Evolutionary conservation across 2,329 filamentous ascomycete genomes (phyloP), one percentile per base, ranked within the genome.

Genomic region (Emergomyces pasteurianus): DNA sequence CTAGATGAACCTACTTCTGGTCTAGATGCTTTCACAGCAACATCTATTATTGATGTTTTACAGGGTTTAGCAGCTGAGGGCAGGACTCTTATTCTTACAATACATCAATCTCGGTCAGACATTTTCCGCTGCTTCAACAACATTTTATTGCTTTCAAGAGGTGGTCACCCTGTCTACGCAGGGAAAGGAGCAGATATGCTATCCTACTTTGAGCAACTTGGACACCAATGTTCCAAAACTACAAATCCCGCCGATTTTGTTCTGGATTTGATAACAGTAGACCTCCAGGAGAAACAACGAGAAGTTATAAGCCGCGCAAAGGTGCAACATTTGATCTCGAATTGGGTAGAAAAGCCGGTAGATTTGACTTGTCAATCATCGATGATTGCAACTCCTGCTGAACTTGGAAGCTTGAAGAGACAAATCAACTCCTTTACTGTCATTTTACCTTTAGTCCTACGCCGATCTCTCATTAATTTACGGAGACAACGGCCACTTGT

Each of bases 241-340:
- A 88, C 86, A 0, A 92, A 91, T 64, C 88, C 88, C 0, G 87
- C 88, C 0, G 88, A 92, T 69, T 91, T 89, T 70, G 87, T 86
- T 0, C 78, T 91, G 8, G 88, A 92, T 66, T 78, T 90, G 57
- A 88, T 92, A 58, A 91, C 87, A 0, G 82, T 91, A 28, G 86
- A 91, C 66, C 75, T 91, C 0, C 88, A 90, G 63, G 81, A 86
- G 47, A 83, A 81, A 38, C 74, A 79, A 1, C 78, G 81, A 23
- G 88, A 91, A 69, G 78, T 78, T 0, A 79, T 83, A 50, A 89
- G 83, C 58, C 79, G 86, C 12, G 78, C 80, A 38, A 83, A 83
- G 58, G 87, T 90, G 0, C 78, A 79, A 47, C 76, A 71, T 3
- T 75, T 91, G 2, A 84, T 90, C 34, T 75, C 81, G 1, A 77